These are phyloP conservation scores for Adansonia madagascariensis DNA, from an alignment of 441 rosid species.

Conservation along the genomic window DNA sequence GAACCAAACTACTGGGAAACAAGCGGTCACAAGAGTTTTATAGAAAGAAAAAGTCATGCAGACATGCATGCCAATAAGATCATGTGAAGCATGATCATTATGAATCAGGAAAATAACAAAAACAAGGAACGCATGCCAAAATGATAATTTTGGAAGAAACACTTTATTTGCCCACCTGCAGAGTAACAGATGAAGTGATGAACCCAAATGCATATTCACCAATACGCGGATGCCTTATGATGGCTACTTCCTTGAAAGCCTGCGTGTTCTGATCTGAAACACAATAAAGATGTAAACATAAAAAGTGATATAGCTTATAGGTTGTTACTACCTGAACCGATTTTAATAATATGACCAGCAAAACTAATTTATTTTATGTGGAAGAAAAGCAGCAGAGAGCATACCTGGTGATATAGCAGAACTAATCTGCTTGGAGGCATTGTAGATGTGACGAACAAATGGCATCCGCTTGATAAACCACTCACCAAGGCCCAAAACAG, in stretches of 20 bases:
- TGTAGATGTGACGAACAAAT: constrained; percentile 92
- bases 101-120: neutral
- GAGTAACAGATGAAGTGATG: constrained; percentile 82
- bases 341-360: neutral
- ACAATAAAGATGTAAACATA: constrained; percentile 9
- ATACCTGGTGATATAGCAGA: constrained; percentile 96
- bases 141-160: constrained; percentile 14
- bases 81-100: neutral
- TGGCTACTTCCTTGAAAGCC: constrained; percentile 98
- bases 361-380: neutral
- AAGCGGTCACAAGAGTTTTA: constrained; percentile 15
- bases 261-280: constrained; percentile 86
- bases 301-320: constrained; percentile 19
- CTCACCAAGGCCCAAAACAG: constrained; percentile 86
- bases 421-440: constrained; percentile 97
- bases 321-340: constrained; percentile 2
- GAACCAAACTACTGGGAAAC: no score
- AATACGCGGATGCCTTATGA: constrained; percentile 95
- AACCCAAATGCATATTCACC: constrained; percentile 99
- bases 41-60: neutral
- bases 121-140: neutral
- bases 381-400: constrained; percentile 17
- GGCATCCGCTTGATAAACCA: constrained; percentile 99
- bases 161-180: constrained; percentile 62
- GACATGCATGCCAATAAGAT: neutral